Conservation (phyloP, 768 basidiomycete genomes). For the Phaeolepiota aurea region DNA sequence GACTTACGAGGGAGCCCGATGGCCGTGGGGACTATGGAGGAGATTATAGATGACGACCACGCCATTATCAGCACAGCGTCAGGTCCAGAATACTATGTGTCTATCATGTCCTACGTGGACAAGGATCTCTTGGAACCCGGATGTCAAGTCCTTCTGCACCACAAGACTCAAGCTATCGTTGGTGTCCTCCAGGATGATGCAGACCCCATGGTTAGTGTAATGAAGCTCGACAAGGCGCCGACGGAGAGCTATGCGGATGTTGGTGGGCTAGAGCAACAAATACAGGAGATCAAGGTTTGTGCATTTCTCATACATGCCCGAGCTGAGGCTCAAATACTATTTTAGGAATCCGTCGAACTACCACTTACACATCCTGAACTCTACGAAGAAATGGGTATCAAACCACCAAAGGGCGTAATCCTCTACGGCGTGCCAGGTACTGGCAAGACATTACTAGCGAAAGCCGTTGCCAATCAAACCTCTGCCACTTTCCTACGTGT, state of each 20-base stretch:
- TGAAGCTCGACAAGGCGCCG: constrained; percentile 99
- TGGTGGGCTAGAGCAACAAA: constrained; percentile 93
- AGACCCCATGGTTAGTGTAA: constrained; percentile 94
- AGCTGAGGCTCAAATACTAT: constrained; percentile 2
- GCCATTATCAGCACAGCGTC: constrained; percentile 96
- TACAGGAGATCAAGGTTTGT: constrained; percentile 94
- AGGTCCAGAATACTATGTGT: constrained; percentile 94
- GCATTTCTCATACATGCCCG: background rate
- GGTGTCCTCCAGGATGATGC: constrained; percentile 94
- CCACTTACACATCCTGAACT: constrained; percentile 96
- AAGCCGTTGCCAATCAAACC: constrained; percentile 97
- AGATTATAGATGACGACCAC: constrained; percentile 97
- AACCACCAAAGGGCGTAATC: constrained; percentile 99
- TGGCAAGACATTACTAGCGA: constrained; percentile 95
- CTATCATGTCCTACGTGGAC: constrained; percentile 97
- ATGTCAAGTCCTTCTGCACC: constrained; percentile 89
- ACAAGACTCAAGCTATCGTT: constrained; percentile 92
- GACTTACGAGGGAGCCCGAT: constrained; percentile 92
- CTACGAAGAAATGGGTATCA: constrained; percentile 99
- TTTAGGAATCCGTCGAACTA: constrained; percentile 92
- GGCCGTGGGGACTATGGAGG: constrained; percentile 97
- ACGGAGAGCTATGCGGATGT: constrained; percentile 99
- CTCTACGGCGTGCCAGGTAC: constrained; percentile 98
- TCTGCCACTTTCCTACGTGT: constrained; percentile 97
- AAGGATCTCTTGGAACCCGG: constrained; percentile 96